A percentile compares a stretch with the other conserved stretches of the same genome.
Conservation (phyloP, 2,329 filamentous ascomycete species). For the Fusarium sp. region DNA sequence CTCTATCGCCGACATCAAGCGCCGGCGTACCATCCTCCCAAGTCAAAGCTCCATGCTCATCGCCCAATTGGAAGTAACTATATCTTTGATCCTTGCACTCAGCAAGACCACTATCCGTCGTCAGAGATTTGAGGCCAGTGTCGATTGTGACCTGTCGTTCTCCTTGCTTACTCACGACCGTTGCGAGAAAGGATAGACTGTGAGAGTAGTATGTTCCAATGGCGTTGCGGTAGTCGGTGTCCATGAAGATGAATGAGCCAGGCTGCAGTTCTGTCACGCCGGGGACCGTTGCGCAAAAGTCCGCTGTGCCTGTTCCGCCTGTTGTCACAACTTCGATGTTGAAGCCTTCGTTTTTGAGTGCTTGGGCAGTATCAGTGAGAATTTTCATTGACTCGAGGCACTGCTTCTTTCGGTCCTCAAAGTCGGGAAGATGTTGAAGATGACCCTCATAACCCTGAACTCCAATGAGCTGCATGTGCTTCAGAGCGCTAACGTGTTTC, state of each 20-base stretch:
- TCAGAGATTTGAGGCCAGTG: conserved; percentile 22
- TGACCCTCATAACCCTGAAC: conserved; percentile 34
- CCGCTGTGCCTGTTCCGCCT: conserved; percentile 39
- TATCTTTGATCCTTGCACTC: conserved; percentile 33
- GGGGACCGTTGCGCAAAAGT: conserved; percentile 60
- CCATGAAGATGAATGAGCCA: conserved; percentile 66
- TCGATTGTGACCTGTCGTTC: conserved; percentile 31
- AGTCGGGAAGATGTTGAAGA: conserved; percentile 26
- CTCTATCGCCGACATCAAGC: conserved; percentile 15
- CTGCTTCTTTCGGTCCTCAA: conserved; percentile 20
- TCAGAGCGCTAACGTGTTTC: not conserved
- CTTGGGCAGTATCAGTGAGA: conserved; percentile 8
- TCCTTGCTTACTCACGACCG: conserved; percentile 25
- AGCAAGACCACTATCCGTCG: conserved; percentile 26
- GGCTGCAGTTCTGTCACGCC: conserved; percentile 65
- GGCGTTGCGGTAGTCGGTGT: conserved; percentile 64
- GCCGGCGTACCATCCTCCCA: conserved; percentile 15
- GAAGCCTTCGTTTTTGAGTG: not conserved
- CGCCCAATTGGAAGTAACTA: not conserved
- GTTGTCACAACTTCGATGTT: conserved; percentile 25
- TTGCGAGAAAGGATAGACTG: conserved; percentile 43
- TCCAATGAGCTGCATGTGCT: conserved; percentile 20
- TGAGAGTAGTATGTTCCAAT: conserved; percentile 59
- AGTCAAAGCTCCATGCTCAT: conserved; percentile 27
- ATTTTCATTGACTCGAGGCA: conserved; percentile 26